Percentiles rank a stretch among this genome's conserved stretches.
These are phyloP conservation scores for Gillenia trifoliata DNA, from an alignment of 306 rosid genomes.

Conservation along the genomic window DNA sequence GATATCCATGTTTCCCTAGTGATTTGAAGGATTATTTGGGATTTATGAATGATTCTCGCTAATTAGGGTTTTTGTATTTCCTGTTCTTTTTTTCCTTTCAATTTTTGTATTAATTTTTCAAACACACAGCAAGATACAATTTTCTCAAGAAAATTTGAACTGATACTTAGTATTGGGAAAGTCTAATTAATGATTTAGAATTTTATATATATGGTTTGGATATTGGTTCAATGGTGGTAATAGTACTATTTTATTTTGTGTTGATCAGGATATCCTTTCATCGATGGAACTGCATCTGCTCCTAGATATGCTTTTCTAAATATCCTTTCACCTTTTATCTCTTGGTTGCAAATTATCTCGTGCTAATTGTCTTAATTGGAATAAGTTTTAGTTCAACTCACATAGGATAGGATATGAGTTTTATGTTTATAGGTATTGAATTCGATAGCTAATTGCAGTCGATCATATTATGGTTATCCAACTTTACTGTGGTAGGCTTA, in stretches of 20 bases:
- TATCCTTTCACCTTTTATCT: background rate
- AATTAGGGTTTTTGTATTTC: background rate
- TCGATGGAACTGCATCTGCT: background rate
- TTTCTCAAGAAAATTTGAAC: background rate
- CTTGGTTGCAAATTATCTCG: background rate
- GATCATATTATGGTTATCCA: background rate
- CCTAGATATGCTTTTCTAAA: background rate
- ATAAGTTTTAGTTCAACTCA: background rate
- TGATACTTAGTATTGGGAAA: background rate
- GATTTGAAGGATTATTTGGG: conserved; percentile 32
- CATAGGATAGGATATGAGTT: background rate
- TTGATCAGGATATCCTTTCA: too few relatives aligned
- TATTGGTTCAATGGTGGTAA: background rate
- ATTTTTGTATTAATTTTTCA: background rate
- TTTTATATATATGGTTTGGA: background rate
- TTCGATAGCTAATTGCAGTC: too few relatives aligned
- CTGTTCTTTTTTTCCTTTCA: background rate
- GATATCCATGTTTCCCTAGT: conserved; percentile 41
- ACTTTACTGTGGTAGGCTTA: background rate
- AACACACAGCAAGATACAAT: background rate
- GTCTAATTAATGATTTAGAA: background rate
- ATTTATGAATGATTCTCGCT: conserved; percentile 6
- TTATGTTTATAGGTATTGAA: background rate
- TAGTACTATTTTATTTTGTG: background rate
- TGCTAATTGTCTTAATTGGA: background rate